A percentile compares a stretch with the other conserved stretches of the same genome.
These are phyloP conservation scores for Thielaviopsis populi DNA, from an alignment of 2,329 filamentous ascomycete genomes.

Conservation along the genomic window DNA sequence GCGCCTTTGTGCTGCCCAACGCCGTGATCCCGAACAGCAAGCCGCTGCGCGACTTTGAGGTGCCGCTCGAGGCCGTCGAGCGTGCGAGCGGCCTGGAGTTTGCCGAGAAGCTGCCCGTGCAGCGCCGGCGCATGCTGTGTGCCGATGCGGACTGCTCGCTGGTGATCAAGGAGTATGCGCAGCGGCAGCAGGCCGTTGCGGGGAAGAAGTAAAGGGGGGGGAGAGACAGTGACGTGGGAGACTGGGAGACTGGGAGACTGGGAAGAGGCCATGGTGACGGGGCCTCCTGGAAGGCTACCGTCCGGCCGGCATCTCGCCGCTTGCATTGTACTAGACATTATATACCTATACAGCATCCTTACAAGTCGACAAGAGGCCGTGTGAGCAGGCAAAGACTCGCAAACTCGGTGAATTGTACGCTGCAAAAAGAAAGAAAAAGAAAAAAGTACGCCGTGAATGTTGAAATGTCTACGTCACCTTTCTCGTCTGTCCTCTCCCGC, in stretches of 20 bases:
- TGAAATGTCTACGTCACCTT: background rate
- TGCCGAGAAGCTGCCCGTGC: constrained; percentile 57
- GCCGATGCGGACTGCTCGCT: constrained; percentile 73
- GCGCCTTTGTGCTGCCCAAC: constrained; percentile 91
- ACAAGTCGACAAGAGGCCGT: background rate
- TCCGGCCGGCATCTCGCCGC: no score
- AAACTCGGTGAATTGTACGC: background rate
- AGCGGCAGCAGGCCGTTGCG: constrained; percentile 43
- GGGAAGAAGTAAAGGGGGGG: constrained; percentile 22
- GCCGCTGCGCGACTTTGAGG: constrained; percentile 81
- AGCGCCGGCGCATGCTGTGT: constrained; percentile 66
- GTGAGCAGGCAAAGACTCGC: background rate
- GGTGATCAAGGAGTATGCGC: constrained; percentile 63
- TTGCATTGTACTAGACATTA: background rate
- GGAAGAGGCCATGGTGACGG: no score
- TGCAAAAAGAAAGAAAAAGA: no score
- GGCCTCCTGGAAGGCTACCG: no score
- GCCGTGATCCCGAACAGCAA: constrained; percentile 76
- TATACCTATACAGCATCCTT: constrained; percentile 1
- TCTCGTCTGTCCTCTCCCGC: no score
- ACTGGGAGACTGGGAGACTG: no score
- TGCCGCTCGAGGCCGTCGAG: constrained; percentile 84
- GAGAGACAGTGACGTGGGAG: no score
- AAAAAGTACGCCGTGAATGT: background rate
- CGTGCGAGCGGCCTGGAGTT: constrained; percentile 86